phyloP scores from a whole-genome alignment of 2,329 filamentous ascomycete species.

The Pseudogymnoascus sp. region DNA sequence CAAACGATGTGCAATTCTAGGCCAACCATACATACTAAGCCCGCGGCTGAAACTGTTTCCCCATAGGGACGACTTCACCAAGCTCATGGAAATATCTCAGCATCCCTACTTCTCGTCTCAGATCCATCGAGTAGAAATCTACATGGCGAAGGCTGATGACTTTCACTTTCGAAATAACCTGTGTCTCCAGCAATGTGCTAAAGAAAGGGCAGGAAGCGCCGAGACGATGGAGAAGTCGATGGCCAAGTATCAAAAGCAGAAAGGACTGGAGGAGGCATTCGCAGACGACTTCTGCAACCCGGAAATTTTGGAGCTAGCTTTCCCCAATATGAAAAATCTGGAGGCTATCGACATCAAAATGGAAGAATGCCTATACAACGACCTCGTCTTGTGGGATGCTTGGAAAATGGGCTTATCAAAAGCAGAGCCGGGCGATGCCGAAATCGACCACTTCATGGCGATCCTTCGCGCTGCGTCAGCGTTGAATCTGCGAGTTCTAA shows the following conservation, averaged over 20 bases:
- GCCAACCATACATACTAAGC: slow-evolving; percentile 23
- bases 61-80: slow-evolving; percentile 20
- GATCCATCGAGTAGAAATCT: slow-evolving; percentile 18
- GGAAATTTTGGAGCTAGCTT: slow-evolving; percentile 15
- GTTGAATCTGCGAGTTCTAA: not conserved
- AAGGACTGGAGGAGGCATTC: slow-evolving; percentile 24
- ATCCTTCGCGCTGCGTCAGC: not conserved
- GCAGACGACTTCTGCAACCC: slow-evolving; percentile 19
- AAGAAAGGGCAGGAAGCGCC: slow-evolving; percentile 23
- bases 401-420: slow-evolving; percentile 3
- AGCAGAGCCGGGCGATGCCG: not conserved
- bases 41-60: slow-evolving; percentile 19
- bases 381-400: not conserved
- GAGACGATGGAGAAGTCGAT: slow-evolving; percentile 28
- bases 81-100: slow-evolving; percentile 20
- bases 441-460: slow-evolving; percentile 7
- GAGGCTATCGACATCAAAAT: slow-evolving; percentile 18
- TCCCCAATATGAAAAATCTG: slow-evolving; percentile 20
- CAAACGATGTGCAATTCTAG: slow-evolving; percentile 20
- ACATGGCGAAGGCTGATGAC: slow-evolving; percentile 26
- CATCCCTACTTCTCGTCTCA: slow-evolving; percentile 21
- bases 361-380: slow-evolving; percentile 1
- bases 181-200: slow-evolving; percentile 24
- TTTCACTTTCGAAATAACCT: slow-evolving; percentile 27
- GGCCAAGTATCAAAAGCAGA: slow-evolving; percentile 26